Percentiles rank a stretch among this genome's conserved stretches.
phyloP scores from a whole-genome alignment of 305 asterid genomes.

The Solanum aculeatissimum region DNA sequence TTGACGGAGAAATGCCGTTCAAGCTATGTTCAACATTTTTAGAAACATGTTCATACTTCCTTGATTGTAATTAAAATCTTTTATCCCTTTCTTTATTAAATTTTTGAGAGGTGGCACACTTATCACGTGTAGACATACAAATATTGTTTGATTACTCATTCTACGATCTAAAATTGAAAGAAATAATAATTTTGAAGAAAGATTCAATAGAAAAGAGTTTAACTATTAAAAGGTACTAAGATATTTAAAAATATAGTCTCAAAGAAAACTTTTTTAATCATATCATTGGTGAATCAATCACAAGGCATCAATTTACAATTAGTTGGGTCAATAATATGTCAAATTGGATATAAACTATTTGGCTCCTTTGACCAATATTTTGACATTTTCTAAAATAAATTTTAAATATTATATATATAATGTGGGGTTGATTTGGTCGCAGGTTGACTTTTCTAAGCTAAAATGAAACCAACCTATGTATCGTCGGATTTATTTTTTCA shows the following conservation, averaged over 20 bases:
- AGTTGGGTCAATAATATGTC: neutral
- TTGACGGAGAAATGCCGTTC: neutral
- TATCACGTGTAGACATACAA: neutral
- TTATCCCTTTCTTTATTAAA: neutral
- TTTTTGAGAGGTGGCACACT: neutral
- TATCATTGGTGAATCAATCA: neutral
- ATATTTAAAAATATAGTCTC: neutral
- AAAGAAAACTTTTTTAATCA: neutral
- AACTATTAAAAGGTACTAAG: neutral
- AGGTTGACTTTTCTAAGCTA: too few relatives aligned
- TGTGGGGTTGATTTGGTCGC: too few relatives aligned
- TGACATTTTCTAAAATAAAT: too few relatives aligned
- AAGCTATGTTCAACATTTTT: neutral
- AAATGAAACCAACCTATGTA: too few relatives aligned
- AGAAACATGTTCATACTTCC: neutral
- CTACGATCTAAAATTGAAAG: neutral
- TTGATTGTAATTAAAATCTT: neutral
- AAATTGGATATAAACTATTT: neutral
- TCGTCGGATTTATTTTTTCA: too few relatives aligned
- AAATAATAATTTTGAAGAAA: neutral
- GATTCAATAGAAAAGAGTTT: neutral
- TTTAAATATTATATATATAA: too few relatives aligned
- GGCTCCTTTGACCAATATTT: neutral
- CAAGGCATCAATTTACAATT: neutral
- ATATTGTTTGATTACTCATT: neutral